These are phyloP conservation scores for Furcasterigmium furcatum DNA, from an alignment of 2,329 filamentous ascomycete species.

Conservation along the genomic window DNA sequence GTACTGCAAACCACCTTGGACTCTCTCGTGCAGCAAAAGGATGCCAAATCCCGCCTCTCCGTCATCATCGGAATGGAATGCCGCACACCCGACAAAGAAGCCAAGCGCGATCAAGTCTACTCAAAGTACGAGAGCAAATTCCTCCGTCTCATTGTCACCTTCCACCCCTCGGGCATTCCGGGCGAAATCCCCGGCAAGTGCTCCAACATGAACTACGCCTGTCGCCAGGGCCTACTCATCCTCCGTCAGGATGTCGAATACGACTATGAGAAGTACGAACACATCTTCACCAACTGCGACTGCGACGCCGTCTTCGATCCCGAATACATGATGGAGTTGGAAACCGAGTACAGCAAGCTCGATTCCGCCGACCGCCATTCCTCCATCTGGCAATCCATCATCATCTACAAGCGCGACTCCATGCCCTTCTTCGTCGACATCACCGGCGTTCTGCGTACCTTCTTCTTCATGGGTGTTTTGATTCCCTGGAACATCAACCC, in stretches of 20 bases:
- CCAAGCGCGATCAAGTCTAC: conserved; percentile 4
- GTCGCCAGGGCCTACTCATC: conserved; percentile 4
- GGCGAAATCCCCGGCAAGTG: conserved; percentile 5
- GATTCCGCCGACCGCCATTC: conserved; percentile 13
- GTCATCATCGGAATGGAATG: conserved; percentile 6
- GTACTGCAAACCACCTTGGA: conserved; percentile 5
- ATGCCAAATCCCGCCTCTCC: conserved; percentile 3
- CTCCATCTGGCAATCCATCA: conserved; percentile 19
- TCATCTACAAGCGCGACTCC: conserved; percentile 16
- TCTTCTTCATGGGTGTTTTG: conserved; percentile 19
- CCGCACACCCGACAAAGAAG: conserved; percentile 4
- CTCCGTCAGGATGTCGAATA: conserved; percentile 11
- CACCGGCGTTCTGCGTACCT: conserved; percentile 16
- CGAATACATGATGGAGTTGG: conserved; percentile 15
- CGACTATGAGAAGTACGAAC: conserved; percentile 15
- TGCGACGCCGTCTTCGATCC: conserved; percentile 18
- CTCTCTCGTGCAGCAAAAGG: conserved; percentile 3
- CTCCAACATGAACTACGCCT: conserved; percentile 7
- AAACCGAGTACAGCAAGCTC: conserved; percentile 3
- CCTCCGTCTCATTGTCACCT: conserved; percentile 5
- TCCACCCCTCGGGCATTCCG: conserved; percentile 3
- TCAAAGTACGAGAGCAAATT: conserved; percentile 5
- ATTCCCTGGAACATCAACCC: conserved; percentile 12
- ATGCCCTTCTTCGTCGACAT: conserved; percentile 20
- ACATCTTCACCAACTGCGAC: conserved; percentile 19